Percentiles rank a stretch among this genome's conserved stretches.
phyloP scores from a whole-genome alignment of 2,329 filamentous ascomycete genomes.

The Aspergillus sclerotialis region DNA sequence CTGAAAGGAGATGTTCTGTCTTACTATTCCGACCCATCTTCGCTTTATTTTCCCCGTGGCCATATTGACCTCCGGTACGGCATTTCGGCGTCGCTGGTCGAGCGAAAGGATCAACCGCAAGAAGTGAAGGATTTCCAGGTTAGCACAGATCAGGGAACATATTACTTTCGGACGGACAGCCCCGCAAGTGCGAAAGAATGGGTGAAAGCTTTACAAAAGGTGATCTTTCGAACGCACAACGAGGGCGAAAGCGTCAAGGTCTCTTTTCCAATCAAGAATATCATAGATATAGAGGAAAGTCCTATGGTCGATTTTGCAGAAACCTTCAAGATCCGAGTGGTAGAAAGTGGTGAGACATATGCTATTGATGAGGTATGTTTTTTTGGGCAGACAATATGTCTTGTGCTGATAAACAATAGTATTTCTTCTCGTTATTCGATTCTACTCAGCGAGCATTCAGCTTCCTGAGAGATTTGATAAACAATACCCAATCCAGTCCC shows the following conservation, averaged over 20 bases:
- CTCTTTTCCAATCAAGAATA: slow-evolving; percentile 76
- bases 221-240: slow-evolving; percentile 93
- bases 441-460: slow-evolving; percentile 76
- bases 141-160: slow-evolving; percentile 73
- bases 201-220: slow-evolving; percentile 88
- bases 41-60: slow-evolving; percentile 84
- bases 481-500: slow-evolving; percentile 51
- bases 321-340: slow-evolving; percentile 85
- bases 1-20: slow-evolving; percentile 86
- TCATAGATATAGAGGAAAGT: slow-evolving; percentile 88
- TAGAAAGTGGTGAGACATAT: slow-evolving; percentile 90
- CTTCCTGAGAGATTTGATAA: slow-evolving; percentile 65
- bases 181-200: slow-evolving; percentile 85
- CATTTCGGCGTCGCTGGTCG: slow-evolving; percentile 72
- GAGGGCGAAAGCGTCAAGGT: slow-evolving; percentile 97
- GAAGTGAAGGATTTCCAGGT: slow-evolving; percentile 73
- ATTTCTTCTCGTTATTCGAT: slow-evolving; percentile 94
- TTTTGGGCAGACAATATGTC: not conserved
- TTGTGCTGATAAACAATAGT: slow-evolving; percentile 47
- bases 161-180: slow-evolving; percentile 85
- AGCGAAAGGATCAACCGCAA: slow-evolving; percentile 60
- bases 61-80: slow-evolving; percentile 89
- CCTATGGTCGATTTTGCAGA: slow-evolving; percentile 87
- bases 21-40: slow-evolving; percentile 76
- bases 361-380: slow-evolving; percentile 76